Base-by-base conservation (phyloP, 495 filamentous ascomycete species). In the Talaromyces wortmannii region DNA sequence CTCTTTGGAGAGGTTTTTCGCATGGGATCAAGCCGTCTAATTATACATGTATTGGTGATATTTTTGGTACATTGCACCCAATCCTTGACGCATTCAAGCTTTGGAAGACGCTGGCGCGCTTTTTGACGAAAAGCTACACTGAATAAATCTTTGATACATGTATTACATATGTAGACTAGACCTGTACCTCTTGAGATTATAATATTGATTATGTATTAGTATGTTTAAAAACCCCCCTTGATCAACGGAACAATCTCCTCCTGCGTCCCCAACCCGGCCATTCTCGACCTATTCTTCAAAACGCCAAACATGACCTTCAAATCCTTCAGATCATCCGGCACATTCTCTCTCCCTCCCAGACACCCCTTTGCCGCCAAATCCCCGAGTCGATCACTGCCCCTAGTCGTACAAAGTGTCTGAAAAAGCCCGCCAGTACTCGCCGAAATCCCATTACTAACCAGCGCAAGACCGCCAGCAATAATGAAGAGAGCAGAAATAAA, bases 271-370 rank as follows among this genome's bases (percentile, higher is more conserved):
- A 52, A 12, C 33, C 50, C 50, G 18, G 33, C 33, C 17, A 36
- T 62, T 60, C 31, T 59, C 43, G 55, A 55, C 17, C 52, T 29
- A 13, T 57, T 53, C 8, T 54, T 57, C 10, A 67, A 50, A 36
- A 63, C 64, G 31, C 64, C 64, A 58, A 61, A 67, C 48, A 54
- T 50, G 8, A 67, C 60, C 52, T 67, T 55, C 51, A 62, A 42
- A 16, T 63, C 50, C 44, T 57, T 59, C 16, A 64, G 31, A 17
- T 64, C 60, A 6, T 59, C 49, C 11, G 64, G 64, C 8, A 61
- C 52, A 48, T 59, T 67, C 51, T 61, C 62, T 2, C 57, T 48
- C 12, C 62, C 64, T 6, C 62, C 64, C n/a, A 64, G 46, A 53
- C 59, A 67, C 0, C 62, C 64, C 31, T 57, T 53, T 16, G 58